Evolutionary conservation across 2,329 filamentous ascomycete species (phyloP).

Genomic region (Fusarium denticulatum): DNA sequence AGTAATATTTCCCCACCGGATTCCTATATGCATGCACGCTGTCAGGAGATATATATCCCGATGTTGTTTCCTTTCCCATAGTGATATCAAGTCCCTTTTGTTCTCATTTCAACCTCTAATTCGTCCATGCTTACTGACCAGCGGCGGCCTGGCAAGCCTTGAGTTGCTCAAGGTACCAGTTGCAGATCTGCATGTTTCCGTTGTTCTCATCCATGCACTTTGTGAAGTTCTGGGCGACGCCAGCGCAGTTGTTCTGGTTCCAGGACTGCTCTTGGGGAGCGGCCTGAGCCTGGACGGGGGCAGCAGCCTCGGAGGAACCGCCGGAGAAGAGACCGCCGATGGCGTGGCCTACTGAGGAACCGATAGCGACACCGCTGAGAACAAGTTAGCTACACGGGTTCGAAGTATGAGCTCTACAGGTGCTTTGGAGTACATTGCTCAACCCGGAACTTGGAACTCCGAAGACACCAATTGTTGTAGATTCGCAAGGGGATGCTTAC

Average conservation of each 20-base stretch:
- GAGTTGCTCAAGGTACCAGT: conserved; percentile 98
- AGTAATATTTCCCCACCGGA: conserved; percentile 30
- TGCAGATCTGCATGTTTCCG: conserved; percentile 94
- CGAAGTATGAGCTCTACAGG: background rate
- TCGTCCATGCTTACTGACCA: conserved; percentile 64
- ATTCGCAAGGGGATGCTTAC: conserved; percentile 68
- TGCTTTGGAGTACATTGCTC: conserved; percentile 1
- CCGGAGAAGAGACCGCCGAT: conserved; percentile 94
- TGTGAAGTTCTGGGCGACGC: conserved; percentile 85
- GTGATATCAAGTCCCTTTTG: conserved; percentile 14
- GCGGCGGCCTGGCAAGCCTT: conserved; percentile 87
- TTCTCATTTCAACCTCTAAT: background rate
- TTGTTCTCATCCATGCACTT: conserved; percentile 96
- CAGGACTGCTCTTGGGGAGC: conserved; percentile 62
- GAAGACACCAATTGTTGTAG: background rate
- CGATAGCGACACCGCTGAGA: conserved; percentile 90
- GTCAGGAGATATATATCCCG: conserved; percentile 23
- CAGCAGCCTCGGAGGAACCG: conserved; percentile 66
- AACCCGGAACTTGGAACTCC: background rate
- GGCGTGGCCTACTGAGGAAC: conserved; percentile 93
- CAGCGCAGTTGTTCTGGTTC: conserved; percentile 74
- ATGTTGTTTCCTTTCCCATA: conserved; percentile 24
- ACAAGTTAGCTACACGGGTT: conserved; percentile 34
- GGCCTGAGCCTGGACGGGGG: conserved; percentile 59
- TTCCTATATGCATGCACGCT: conserved; percentile 39